phyloP scores from a whole-genome alignment of 2,329 filamentous ascomycete species.

The Verticillium alfalfae region DNA sequence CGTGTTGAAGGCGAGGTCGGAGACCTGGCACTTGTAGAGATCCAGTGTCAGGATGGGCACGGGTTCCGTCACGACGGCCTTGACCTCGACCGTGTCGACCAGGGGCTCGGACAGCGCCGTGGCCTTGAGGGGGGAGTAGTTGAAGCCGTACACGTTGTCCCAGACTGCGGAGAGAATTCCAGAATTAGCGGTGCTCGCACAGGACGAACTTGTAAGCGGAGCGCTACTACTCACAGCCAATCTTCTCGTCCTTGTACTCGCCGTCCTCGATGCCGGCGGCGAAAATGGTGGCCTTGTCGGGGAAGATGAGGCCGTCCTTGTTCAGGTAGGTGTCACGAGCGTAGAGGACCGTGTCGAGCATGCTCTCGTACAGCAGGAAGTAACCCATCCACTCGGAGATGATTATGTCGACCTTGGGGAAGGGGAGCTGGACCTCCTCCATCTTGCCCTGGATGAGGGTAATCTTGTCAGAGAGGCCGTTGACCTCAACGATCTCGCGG shows the following conservation, averaged over 20 bases:
- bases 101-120: conserved; percentile 93
- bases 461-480: conserved; percentile 93
- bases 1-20: conserved; percentile 77
- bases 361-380: conserved; percentile 97
- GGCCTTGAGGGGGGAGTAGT: conserved; percentile 90
- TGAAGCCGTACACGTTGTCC: conserved; percentile 98
- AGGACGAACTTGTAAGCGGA: too few species aligned
- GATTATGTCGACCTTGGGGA: conserved; percentile 96
- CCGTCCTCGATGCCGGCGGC: conserved; percentile 96
- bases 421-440: conserved; percentile 94
- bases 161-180: conserved; percentile 60
- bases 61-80: conserved; percentile 93
- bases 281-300: conserved; percentile 97
- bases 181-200: neutral
- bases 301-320: conserved; percentile 90
- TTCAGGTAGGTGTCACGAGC: conserved; percentile 87
- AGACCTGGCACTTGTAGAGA: conserved; percentile 80
- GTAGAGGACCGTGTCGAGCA: conserved; percentile 97
- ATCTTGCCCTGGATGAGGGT: conserved; percentile 98
- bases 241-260: conserved; percentile 99
- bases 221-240: conserved; percentile 72
- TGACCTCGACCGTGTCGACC: conserved; percentile 95
- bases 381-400: conserved; percentile 99
- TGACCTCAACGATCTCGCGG: conserved; percentile 84
- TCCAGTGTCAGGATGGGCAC: conserved; percentile 80